A percentile compares a stretch with the other conserved stretches of the same genome.
Conservation (phyloP, 768 basidiomycete genomes). For the Pleurotus sapidus region DNA sequence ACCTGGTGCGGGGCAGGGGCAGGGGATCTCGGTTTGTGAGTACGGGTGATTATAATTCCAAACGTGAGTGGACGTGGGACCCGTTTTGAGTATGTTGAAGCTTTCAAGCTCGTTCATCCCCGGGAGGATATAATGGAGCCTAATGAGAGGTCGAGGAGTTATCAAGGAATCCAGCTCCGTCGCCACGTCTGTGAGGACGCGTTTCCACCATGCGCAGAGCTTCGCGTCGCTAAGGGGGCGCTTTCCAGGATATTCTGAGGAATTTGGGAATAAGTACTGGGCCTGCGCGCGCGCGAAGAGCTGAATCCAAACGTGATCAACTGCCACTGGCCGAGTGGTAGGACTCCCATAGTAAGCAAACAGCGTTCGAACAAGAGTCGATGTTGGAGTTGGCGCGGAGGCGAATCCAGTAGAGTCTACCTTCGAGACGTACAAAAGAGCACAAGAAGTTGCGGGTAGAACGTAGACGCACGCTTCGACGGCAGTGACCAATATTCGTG, state of each 20-base stretch:
- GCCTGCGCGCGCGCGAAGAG: constrained; percentile 87
- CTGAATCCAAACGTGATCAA: constrained; percentile 71
- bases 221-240: constrained; percentile 70
- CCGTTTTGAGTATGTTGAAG: constrained; percentile 45
- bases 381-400: constrained; percentile 61
- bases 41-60: constrained; percentile 89
- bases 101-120: constrained; percentile 72
- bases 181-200: constrained; percentile 59
- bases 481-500: constrained; percentile 69
- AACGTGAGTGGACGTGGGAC: constrained; percentile 19
- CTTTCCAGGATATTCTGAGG: constrained; percentile 66
- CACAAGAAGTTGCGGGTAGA: constrained; percentile 63
- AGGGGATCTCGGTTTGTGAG: constrained; percentile 43
- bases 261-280: constrained; percentile 95
- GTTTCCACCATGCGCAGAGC: constrained; percentile 94
- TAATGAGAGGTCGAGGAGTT: constrained; percentile 25
- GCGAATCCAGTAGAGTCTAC: constrained; percentile 90
- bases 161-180: constrained; percentile 29
- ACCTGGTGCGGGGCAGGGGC: constrained; percentile 37
- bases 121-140: constrained; percentile 65
- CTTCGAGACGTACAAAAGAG: constrained; percentile 89
- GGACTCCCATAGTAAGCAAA: constrained; percentile 63
- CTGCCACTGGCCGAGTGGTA: constrained; percentile 54
- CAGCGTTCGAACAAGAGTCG: constrained; percentile 63
- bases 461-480: constrained; percentile 78